phyloP scores from a whole-genome alignment of 169 alveolate species.

The Plasmodium falciparum region DNA sequence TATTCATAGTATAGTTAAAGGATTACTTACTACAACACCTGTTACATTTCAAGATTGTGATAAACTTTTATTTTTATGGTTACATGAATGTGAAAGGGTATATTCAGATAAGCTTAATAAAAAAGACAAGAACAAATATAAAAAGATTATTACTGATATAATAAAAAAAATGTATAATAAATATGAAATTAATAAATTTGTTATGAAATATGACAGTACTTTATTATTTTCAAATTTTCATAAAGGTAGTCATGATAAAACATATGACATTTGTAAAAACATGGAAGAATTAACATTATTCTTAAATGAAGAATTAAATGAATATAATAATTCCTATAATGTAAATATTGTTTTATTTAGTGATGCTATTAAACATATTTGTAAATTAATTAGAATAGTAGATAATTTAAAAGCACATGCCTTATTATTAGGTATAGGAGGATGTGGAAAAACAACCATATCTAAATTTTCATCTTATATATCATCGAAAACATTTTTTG shows the following conservation, averaged over 20 bases:
- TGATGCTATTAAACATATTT: constrained; percentile 97
- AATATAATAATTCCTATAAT: constrained; percentile 94
- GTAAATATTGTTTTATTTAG: constrained; percentile 96
- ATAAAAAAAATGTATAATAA: constrained; percentile 93
- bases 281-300: constrained; percentile 87
- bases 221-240: constrained; percentile 79
- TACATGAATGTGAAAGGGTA: constrained; percentile 96
- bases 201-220: constrained; percentile 50
- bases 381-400: constrained; percentile 94
- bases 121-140: constrained; percentile 91
- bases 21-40: constrained; percentile 93
- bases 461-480: constrained; percentile 94
- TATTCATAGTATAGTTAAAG: constrained; percentile 95
- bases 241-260: constrained; percentile 86
- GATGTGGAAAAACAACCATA: constrained; percentile 96
- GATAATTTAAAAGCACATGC: constrained; percentile 96
- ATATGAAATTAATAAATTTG: constrained; percentile 92
- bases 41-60: constrained; percentile 91
- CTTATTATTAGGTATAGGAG: constrained; percentile 97
- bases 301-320: constrained; percentile 92
- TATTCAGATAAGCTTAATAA: constrained; percentile 94
- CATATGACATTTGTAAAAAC: constrained; percentile 92
- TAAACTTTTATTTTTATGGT: constrained; percentile 93
- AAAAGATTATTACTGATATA: constrained; percentile 91
- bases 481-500: constrained; percentile 89